Conservation (phyloP, 1,139 yeast genomes). For the Candida gigantensis region DNA sequence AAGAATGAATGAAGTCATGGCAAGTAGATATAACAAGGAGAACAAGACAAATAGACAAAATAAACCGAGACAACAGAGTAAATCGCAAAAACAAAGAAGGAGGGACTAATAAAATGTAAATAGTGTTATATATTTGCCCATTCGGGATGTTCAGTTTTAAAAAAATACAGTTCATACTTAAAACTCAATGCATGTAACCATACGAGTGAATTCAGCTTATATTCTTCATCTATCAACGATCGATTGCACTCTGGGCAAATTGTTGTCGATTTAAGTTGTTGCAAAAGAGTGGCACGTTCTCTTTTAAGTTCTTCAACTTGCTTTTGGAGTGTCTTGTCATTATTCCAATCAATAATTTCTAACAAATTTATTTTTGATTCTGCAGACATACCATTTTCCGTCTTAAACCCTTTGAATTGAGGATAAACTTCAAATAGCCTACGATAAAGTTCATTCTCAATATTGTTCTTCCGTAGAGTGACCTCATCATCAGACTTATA, state of each 20-base stretch:
- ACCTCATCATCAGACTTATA: conserved; percentile 36
- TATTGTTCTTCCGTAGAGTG: conserved; percentile 19
- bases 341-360: conserved; percentile 17
- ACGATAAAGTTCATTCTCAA: conserved; percentile 32
- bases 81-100: background rate
- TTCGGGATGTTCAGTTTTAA: conserved; percentile 36
- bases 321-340: conserved; percentile 12
- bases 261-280: background rate
- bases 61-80: background rate
- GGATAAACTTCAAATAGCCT: conserved; percentile 22
- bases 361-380: conserved; percentile 19
- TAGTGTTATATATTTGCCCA: conserved; percentile 33
- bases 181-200: conserved; percentile 56
- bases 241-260: conserved; percentile 51
- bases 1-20: background rate
- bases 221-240: conserved; percentile 27
- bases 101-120: background rate
- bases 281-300: conserved; percentile 11
- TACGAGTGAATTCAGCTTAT: conserved; percentile 23
- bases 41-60: background rate
- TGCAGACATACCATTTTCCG: background rate
- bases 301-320: conserved; percentile 19
- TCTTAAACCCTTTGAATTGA: conserved; percentile 14
- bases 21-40: too few relatives aligned
- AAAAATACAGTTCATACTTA: conserved; percentile 19